Conservation (phyloP, 768 basidiomycete genomes). For the Coprinellus micaceus region DNA sequence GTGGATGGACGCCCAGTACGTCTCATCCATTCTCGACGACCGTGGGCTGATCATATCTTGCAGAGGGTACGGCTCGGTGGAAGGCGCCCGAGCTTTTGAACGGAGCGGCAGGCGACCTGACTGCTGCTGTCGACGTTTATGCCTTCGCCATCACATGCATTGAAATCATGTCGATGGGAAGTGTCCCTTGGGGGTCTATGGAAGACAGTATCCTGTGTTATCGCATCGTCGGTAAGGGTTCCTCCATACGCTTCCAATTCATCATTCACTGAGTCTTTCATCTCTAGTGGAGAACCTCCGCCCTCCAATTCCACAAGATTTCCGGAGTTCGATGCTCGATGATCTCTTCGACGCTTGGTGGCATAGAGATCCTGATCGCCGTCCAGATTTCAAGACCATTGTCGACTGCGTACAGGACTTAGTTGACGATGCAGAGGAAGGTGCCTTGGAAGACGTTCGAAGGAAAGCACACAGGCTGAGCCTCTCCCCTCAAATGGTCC, state of each 20-base stretch:
- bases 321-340: slow-evolving; percentile 37
- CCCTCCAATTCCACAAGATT: slow-evolving; percentile 45
- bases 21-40: slow-evolving; percentile 30
- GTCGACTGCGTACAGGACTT: slow-evolving; percentile 45
- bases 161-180: slow-evolving; percentile 64
- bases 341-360: slow-evolving; percentile 55
- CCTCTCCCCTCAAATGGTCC: background rate
- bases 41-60: background rate
- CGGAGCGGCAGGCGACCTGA: slow-evolving; percentile 42
- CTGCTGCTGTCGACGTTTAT: slow-evolving; percentile 62
- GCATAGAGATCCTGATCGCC: slow-evolving; percentile 45
- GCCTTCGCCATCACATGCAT: slow-evolving; percentile 65
- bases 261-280: slow-evolving; percentile 9
- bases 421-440: slow-evolving; percentile 35
- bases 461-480: slow-evolving; percentile 3
- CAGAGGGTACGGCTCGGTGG: slow-evolving; percentile 69
- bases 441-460: slow-evolving; percentile 16
- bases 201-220: slow-evolving; percentile 50
- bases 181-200: slow-evolving; percentile 53
- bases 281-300: slow-evolving; percentile 46
- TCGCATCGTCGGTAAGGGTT: slow-evolving; percentile 48
- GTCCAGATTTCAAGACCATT: slow-evolving; percentile 54
- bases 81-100: slow-evolving; percentile 65
- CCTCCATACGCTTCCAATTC: slow-evolving; percentile 1
- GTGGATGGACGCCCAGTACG: slow-evolving; percentile 36